Conservation (phyloP, 257 asterid genomes). For the Nicotiana benthamiana region DNA sequence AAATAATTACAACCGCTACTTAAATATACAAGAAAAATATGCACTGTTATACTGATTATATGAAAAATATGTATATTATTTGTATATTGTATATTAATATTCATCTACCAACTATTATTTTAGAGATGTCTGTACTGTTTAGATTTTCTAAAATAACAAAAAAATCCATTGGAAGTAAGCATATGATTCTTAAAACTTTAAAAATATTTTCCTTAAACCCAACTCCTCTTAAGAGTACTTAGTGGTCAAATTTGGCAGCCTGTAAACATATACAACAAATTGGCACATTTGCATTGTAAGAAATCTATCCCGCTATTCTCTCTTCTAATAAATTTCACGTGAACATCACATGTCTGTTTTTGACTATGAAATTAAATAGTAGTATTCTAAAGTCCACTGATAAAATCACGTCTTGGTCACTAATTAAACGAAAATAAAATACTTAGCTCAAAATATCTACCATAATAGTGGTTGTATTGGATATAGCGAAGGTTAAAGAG, state of each 20-base stretch:
- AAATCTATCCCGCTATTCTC: neutral
- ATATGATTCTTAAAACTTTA: neutral
- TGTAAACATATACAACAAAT: neutral
- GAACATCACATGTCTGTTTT: neutral
- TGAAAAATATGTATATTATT: no score
- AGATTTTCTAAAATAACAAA: no score
- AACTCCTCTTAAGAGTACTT: neutral
- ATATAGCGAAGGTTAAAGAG: no score
- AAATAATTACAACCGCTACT: no score
- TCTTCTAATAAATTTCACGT: neutral
- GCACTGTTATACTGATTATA: no score
- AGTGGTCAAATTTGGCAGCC: neutral
- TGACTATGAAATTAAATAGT: no score
- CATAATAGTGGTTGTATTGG: no score
- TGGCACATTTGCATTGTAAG: neutral
- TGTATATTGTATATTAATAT: no score
- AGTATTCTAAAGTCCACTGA: no score
- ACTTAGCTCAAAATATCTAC: neutral
- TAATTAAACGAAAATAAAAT: neutral
- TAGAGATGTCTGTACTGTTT: no score
- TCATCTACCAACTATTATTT: no score
- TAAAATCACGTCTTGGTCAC: neutral
- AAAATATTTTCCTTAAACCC: neutral
- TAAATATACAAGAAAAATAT: no score
- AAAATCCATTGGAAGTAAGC: neutral